Percentiles rank a stretch among this genome's conserved stretches.
Evolutionary conservation across 2,329 filamentous ascomycete species (phyloP).

Genomic region (Pestalotiopsis sp.): DNA sequence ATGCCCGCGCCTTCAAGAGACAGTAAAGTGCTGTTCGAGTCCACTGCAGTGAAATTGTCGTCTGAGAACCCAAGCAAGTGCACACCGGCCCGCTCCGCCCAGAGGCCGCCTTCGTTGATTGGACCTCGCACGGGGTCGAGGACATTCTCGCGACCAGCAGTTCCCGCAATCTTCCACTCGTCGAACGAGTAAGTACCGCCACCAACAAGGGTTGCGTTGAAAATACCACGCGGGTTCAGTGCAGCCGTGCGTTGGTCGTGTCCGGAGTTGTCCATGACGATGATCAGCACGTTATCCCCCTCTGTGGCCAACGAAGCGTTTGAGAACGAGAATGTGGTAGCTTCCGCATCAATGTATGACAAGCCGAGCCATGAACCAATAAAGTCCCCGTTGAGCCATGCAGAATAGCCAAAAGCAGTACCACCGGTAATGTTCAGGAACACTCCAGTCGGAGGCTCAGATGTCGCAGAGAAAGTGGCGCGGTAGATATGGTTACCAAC

Average conservation of each 20-base stretch:
- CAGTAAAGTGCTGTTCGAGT: constrained; percentile 34
- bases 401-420: constrained; percentile 58
- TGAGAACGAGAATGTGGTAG: constrained; percentile 49
- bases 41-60: constrained; percentile 40
- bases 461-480: constrained; percentile 47
- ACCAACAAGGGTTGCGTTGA: constrained; percentile 52
- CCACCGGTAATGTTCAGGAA: constrained; percentile 57
- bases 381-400: constrained; percentile 59
- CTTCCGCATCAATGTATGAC: constrained; percentile 38
- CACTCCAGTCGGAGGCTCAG: constrained; percentile 41
- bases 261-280: constrained; percentile 63
- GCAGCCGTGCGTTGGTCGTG: constrained; percentile 56
- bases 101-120: constrained; percentile 60
- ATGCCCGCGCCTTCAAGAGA: constrained; percentile 53
- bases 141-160: constrained; percentile 52
- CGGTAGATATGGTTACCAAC: constrained; percentile 57
- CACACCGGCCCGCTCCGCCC: constrained; percentile 60
- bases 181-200: constrained; percentile 42
- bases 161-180: constrained; percentile 61
- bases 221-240: constrained; percentile 53
- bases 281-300: constrained; percentile 50
- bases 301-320: constrained; percentile 46
- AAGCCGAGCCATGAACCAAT: constrained; percentile 58
- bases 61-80: constrained; percentile 60
- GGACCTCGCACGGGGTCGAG: constrained; percentile 59